These are phyloP conservation scores for Suillus decipiens DNA, from an alignment of 768 basidiomycete genomes.

Conservation along the genomic window DNA sequence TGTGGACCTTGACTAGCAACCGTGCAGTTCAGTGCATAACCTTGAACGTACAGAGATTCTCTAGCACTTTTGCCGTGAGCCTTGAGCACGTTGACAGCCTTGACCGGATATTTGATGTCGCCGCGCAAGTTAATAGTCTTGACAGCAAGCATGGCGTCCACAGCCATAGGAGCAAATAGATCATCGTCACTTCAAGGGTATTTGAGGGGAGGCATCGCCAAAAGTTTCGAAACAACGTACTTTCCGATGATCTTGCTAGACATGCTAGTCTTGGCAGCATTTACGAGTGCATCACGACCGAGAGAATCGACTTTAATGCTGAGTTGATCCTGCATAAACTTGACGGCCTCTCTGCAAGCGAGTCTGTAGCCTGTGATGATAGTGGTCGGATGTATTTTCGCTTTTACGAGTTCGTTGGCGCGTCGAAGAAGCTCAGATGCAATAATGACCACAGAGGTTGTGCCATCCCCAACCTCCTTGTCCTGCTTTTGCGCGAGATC, in stretches of 20 bases:
- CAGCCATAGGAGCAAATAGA: constrained; percentile 97
- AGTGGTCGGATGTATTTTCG: constrained; percentile 98
- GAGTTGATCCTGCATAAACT: constrained; percentile 97
- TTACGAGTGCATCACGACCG: constrained; percentile 91
- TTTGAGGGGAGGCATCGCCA: constrained; percentile 2
- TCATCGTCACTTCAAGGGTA: constrained; percentile 79
- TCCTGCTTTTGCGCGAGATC: constrained; percentile 99
- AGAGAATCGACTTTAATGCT: constrained; percentile 92
- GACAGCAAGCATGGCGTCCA: constrained; percentile 97
- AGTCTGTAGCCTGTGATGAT: constrained; percentile 98
- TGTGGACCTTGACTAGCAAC: constrained; percentile 93
- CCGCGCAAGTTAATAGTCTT: constrained; percentile 92
- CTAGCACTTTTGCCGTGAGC: constrained; percentile 95
- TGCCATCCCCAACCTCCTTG: constrained; percentile 99
- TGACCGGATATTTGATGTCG: constrained; percentile 98
- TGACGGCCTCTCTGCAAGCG: constrained; percentile 95
- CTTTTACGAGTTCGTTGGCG: constrained; percentile 97
- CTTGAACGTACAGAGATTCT: constrained; percentile 92
- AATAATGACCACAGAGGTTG: constrained; percentile 97
- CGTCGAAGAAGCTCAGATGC: constrained; percentile 96
- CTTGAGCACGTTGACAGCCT: constrained; percentile 97
- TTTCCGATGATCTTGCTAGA: constrained; percentile 97
- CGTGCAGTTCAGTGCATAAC: constrained; percentile 97
- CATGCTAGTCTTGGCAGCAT: constrained; percentile 98
- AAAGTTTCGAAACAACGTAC: constrained; percentile 51